Percentiles rank a stretch among this genome's conserved stretches.
phyloP scores from a whole-genome alignment of 805 yeast genomes.

The Pichia cephalocereana region DNA sequence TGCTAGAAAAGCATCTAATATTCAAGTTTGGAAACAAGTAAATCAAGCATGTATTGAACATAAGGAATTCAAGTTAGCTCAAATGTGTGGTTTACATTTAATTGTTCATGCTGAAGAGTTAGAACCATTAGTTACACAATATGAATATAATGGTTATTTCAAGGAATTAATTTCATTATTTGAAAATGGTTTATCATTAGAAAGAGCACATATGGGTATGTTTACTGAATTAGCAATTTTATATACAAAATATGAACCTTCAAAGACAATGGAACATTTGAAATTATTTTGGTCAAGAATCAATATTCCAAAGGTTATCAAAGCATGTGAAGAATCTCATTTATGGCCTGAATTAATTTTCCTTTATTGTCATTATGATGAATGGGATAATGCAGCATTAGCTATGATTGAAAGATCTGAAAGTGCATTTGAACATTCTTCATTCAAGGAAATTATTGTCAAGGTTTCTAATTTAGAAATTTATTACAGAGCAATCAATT shows the following conservation, averaged over 20 bases:
- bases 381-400: slow-evolving; percentile 97
- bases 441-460: slow-evolving; percentile 89
- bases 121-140: slow-evolving; percentile 76
- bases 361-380: slow-evolving; percentile 96
- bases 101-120: slow-evolving; percentile 97
- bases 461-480: slow-evolving; percentile 95
- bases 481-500: slow-evolving; percentile 93
- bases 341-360: slow-evolving; percentile 94
- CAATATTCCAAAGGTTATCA: slow-evolving; percentile 93
- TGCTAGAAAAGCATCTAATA: slow-evolving; percentile 94
- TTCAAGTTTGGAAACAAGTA: slow-evolving; percentile 94
- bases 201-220: slow-evolving; percentile 99
- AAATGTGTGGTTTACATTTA: slow-evolving; percentile 95
- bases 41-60: slow-evolving; percentile 93
- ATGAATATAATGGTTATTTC: slow-evolving; percentile 86
- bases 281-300: slow-evolving; percentile 97
- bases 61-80: slow-evolving; percentile 93
- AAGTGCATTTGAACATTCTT: slow-evolving; percentile 84
- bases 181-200: slow-evolving; percentile 92
- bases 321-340: slow-evolving; percentile 89
- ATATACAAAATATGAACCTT: slow-evolving; percentile 85
- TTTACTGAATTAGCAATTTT: slow-evolving; percentile 90
- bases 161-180: slow-evolving; percentile 85
- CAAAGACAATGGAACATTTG: slow-evolving; percentile 89
- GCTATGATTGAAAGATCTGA: slow-evolving; percentile 94